Evolutionary conservation across 805 yeast species (phyloP), one percentile per base, ranked within the genome.

Genomic region (Candida maesae): DNA sequence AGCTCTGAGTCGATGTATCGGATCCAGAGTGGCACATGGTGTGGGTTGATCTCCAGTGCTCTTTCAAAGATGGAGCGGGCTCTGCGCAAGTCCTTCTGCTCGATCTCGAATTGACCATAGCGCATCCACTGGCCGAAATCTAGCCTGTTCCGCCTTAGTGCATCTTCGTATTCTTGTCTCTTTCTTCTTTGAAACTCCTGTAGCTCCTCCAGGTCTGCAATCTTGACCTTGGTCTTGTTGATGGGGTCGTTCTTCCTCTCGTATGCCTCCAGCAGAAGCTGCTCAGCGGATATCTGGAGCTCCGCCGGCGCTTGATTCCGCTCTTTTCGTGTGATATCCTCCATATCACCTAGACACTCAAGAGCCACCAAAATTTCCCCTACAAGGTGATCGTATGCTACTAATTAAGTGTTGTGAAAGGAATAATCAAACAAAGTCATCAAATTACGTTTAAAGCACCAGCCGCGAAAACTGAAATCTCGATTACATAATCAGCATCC

Each of bases 51-150:
- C 38, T 79, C 83, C 24, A 91, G 59, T 0, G 95, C 95, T 38
- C 98, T 70, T 60, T 91, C 99, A 63, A 84, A 84, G 6, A 93
- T 70, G 0, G 96, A 85, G 41, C 98, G 68, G 0, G 95, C 95
- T 17, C 97, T 68, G 15, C 76, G 70, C 45, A 76, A 70, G 55
- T 91, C 95, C 45, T 79, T 82, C 51, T 86, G 91, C 5, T 83
- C 84, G 4, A 81, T 60, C 61, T 91, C 99, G 76, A 89, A 87
- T 44, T 74, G 76, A 0, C 96, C 98, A 60, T 91, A 93, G 41
- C 96, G 69, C 58, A 87, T 71, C 96, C 98, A 93, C 58, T 89
- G 95, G 2, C 87, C 83, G 54, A 76, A 71, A 55, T 88, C 89
- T 26, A 83, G 74, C 44, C 95, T 67, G 58, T 91, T 91, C 50